A percentile compares a stretch with the other conserved stretches of the same genome.
Evolutionary conservation across 345 rosid genomes (phyloP).

Genomic region (Rhodamnia argentea): DNA sequence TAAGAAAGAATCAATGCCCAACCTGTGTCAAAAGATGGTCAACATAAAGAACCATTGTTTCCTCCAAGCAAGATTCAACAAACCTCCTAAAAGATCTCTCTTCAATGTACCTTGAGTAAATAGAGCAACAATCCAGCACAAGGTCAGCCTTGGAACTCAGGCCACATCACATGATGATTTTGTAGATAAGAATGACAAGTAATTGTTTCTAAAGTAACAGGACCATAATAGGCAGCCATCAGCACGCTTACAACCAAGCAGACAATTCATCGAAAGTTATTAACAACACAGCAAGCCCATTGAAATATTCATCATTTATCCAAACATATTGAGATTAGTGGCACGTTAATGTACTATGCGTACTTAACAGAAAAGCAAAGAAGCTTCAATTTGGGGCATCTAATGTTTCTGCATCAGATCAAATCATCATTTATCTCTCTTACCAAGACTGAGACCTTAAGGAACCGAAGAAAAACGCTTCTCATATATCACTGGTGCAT

Average conservation of each 20-base stretch:
- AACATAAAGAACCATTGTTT: slow-evolving; percentile 72
- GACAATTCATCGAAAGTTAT: background rate
- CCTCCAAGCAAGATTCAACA: slow-evolving; percentile 95
- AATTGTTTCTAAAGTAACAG: background rate
- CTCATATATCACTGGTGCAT: background rate
- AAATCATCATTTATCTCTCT: background rate
- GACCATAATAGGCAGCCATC: background rate
- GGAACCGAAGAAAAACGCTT: background rate
- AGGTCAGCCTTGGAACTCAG: background rate
- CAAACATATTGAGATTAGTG: background rate
- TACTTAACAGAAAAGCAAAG: background rate
- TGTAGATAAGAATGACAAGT: background rate
- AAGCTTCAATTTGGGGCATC: background rate
- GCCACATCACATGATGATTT: background rate
- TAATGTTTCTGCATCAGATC: background rate
- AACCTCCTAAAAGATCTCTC: slow-evolving; percentile 94
- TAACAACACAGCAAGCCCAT: background rate
- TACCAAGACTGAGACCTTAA: background rate
- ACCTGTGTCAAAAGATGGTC: slow-evolving; percentile 95
- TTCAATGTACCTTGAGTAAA: slow-evolving; percentile 70
- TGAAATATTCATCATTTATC: background rate
- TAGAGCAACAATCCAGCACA: slow-evolving; percentile 3
- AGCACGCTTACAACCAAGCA: background rate
- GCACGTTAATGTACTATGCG: background rate
- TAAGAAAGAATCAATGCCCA: background rate